These are phyloP conservation scores for Alternaria burnsii DNA, from an alignment of 2,329 filamentous ascomycete species.

Conservation along the genomic window DNA sequence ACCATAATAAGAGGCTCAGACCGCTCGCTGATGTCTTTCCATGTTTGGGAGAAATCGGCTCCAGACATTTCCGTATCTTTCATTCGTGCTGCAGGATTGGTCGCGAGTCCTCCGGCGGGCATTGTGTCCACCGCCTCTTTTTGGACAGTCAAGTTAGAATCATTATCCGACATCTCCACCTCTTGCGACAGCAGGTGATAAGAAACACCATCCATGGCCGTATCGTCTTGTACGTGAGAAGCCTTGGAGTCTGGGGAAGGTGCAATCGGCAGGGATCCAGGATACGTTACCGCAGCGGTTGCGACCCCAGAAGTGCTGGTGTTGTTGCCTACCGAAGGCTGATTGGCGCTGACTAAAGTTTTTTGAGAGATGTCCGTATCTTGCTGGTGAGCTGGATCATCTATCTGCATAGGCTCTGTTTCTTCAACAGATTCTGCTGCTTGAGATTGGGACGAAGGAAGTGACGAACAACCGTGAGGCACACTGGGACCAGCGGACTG, in stretches of 20 bases:
- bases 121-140: not conserved
- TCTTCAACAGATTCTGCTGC: not conserved
- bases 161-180: not conserved
- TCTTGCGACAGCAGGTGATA: not conserved
- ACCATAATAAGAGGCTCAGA: not conserved
- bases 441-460: not conserved
- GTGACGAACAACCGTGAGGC: not conserved
- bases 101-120: not conserved
- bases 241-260: not conserved
- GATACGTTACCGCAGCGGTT: not conserved
- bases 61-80: not conserved
- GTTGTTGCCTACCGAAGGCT: not conserved
- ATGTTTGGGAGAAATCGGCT: not conserved
- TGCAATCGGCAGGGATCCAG: not conserved
- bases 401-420: not conserved
- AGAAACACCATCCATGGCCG: not conserved
- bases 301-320: not conserved
- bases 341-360: not conserved
- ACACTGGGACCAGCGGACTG: not conserved
- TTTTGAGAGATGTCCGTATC: not conserved
- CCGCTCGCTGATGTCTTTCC: not conserved
- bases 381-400: not conserved
- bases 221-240: not conserved
- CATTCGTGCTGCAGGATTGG: not conserved
- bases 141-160: not conserved